Conservation (phyloP, 1,284 basidiomycete genomes). For the Mycosarcoma mackinlayi region DNA sequence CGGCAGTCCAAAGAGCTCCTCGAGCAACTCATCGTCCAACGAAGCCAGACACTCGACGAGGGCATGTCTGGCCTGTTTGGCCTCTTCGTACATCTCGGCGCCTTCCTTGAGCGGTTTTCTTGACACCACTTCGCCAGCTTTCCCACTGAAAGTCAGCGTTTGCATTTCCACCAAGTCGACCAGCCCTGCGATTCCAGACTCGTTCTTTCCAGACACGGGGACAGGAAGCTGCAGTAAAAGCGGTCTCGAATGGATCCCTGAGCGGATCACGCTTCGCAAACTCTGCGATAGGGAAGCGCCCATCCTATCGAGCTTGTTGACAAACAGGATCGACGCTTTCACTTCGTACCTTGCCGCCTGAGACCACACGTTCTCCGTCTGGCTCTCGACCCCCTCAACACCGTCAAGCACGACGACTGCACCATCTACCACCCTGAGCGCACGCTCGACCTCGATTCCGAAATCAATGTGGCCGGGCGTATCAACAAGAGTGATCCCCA, state of each 20-base stretch:
- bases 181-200: constrained; percentile 75
- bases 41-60: constrained; percentile 82
- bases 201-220: constrained; percentile 78
- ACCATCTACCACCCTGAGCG: constrained; percentile 87
- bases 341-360: constrained; percentile 87
- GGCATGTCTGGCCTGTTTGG: constrained; percentile 76
- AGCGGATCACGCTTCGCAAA: constrained; percentile 76
- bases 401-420: constrained; percentile 87
- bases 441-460: constrained; percentile 92
- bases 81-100: constrained; percentile 74
- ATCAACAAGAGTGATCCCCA: constrained; percentile 82
- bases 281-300: constrained; percentile 82
- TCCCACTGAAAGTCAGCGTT: constrained; percentile 48
- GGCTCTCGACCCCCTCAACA: constrained; percentile 89
- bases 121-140: constrained; percentile 54
- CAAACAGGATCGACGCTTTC: constrained; percentile 79
- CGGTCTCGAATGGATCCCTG: constrained; percentile 79
- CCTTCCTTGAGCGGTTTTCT: constrained; percentile 21
- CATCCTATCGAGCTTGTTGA: constrained; percentile 88
- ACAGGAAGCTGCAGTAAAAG: constrained; percentile 79
- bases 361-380: constrained; percentile 87
- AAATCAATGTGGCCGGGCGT: constrained; percentile 93
- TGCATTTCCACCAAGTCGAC: constrained; percentile 61
- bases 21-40: constrained; percentile 82
- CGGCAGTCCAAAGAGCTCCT: constrained; percentile 71